Evolutionary conservation across 768 basidiomycete genomes (phyloP), one percentile per base, ranked within the genome.

Genomic region (Agrocybe praecox): DNA sequence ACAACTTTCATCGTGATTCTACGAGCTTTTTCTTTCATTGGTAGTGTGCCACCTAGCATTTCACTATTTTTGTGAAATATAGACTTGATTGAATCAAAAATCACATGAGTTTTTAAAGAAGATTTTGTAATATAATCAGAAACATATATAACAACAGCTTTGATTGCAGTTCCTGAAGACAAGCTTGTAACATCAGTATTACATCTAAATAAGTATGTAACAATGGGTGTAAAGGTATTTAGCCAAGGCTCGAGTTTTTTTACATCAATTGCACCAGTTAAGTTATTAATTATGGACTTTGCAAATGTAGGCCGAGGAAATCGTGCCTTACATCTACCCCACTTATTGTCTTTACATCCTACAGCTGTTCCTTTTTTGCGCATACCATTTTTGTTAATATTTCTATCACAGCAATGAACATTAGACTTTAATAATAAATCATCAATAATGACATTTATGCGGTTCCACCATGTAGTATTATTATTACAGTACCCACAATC

Each of bases 401-500:
- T 46, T n/a, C 33, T 26, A n/a, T 36, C 40, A 55, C 71, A 72
- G 18, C 24, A 61, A 56, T 74, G 72, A 6, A 71, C 52, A 62
- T 74, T 73, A 6, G 69, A 70, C 49, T 56, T 46, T 3, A 52
- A 52, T 6, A 73, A 7, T 8, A 72, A 23, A 48, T 72, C 65
- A 64, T 73, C 68, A n/a, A 68, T 62, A 14, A 50, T 17, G 72
- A 57, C 61, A 14, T 52, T 18, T 19, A 53, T 50, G 49, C 56
- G 67, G 6, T 52, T 8, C 59, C 62, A 65, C 69, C 70, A 72
- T 10, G 3, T 1, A 12, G n/a, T 26, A 40, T n/a, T 15, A 6
- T 40, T 40, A 6, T 40, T 3, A 12, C 36, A 40, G 67, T 63
- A 76, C 74, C 10, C 75, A 65, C 2, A 54, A n/a, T n/a, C n/a